Base-by-base conservation (phyloP, 495 filamentous ascomycete species). In the Tetracladium marchalianum region DNA sequence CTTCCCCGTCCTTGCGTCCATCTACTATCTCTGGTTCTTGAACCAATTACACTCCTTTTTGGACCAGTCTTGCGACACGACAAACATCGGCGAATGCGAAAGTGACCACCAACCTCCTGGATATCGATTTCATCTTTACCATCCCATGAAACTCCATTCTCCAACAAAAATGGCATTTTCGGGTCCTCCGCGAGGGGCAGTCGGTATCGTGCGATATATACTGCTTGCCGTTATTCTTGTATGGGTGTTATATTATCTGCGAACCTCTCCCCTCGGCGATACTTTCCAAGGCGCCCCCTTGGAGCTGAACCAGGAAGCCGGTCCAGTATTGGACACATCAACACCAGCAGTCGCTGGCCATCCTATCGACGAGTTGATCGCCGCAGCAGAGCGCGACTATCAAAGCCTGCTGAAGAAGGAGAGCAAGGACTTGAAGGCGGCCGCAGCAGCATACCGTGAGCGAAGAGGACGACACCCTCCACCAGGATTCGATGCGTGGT, bases 401-500 rank as follows among this genome's bases (percentile, higher is more conserved):
- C 55, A 60, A 0, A 50, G 53, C 9, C 53, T 68, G 15, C 47
- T 71, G 9, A 59, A 62, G 10, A 68, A 63, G 22, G 60, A 69
- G 43, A 64, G 65, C 12, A 63, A 65, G 13, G 78, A 71, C 13
- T 69, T 87, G 35, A 62, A 66, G 37, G 64, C 77, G 19, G 73
- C 79, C 0, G 81, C 82, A 1, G 66, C 69, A 33, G 72, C 71
- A 37, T 88, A 87, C 60, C 66, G 80, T 19, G 58, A 68, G 35
- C 70, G 67, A 13, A 70, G 82, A 44, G 84, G 84, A 15, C 68
- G 83, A 5, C 81, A 86, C 52, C 84, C 84, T 2, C 84, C 84
- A 10, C 83, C 84, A 8, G 81, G 80, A 4, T 87, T 85, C 54
- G 74, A 81, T 43, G 62, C 62, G 34, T 88, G 84, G 84, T 84